Base-by-base conservation (phyloP, 1,284 basidiomycete species). In the Coriolopsis trogii region DNA sequence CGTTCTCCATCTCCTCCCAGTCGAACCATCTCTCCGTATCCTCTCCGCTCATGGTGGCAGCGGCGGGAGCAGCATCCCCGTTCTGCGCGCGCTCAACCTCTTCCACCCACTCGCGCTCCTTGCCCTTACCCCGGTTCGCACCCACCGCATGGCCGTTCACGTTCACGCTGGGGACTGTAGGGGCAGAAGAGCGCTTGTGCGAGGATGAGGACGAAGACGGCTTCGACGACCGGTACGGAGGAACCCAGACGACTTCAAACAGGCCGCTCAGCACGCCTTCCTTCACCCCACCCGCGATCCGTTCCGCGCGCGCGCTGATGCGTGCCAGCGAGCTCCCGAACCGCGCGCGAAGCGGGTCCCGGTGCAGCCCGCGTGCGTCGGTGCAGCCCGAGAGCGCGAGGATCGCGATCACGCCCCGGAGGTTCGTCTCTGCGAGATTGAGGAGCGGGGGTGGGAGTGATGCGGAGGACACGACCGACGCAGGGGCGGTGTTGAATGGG, bases 251-350 rank as follows among this genome's bases (percentile, higher is more conserved):
- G 28, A 67, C 59, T 37, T 72, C 69, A 49, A 73, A 71, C 40
- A 66, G 61, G 8, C 65, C 66, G 54, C 70, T 71, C 58, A 70
- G 67, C 20, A 72, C 66, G 39, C 69, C 66, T 49, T 70, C 69
- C 47, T 64, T 64, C 23, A 70, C 55, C n/a, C 60, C 64, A 13
- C 46, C 54, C 8, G 67, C 65, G n/a, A 73, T 65, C 23, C 59
- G 55, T 46, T 69, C 65, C 9, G 68, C 64, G 8, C 62, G 61
- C 26, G 71, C 65, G 34, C 61, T 42, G 33, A 73, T 68, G 7
- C 64, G 60, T 7, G 59, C 49, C 6, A 71, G 55, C 3, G 62
- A 52, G 15, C 59, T 57, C 13, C 68, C 69, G 53, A 63, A 71
- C 25, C 66, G 64, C 34, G 63, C 51, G 8, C 63, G 63, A 24